Conservation (phyloP, 805 yeast species). For the Barnettozyma vustinii region DNA sequence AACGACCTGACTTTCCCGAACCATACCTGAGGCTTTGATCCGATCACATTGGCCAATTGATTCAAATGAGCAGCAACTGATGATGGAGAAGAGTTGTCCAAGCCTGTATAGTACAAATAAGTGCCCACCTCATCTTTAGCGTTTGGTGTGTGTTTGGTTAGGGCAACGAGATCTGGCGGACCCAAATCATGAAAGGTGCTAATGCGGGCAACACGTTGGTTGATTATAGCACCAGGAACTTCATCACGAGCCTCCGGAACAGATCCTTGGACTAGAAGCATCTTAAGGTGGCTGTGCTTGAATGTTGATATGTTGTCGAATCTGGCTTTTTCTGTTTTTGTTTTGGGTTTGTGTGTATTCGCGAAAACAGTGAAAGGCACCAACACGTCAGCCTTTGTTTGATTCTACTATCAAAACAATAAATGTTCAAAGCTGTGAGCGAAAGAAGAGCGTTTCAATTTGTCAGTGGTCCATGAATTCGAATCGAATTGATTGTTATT, state of each 20-base stretch:
- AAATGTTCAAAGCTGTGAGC: no score
- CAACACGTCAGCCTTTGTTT: no score
- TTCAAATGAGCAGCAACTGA: slow-evolving; percentile 73
- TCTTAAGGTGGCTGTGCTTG: slow-evolving; percentile 26
- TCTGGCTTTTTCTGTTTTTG: neutral
- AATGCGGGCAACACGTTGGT: slow-evolving; percentile 58
- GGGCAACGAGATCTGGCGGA: slow-evolving; percentile 65
- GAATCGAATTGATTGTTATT: no score
- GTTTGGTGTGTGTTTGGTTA: slow-evolving; percentile 52
- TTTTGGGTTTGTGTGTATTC: neutral
- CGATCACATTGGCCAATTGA: slow-evolving; percentile 57
- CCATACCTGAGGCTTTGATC: slow-evolving; percentile 67
- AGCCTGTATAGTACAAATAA: slow-evolving; percentile 67
- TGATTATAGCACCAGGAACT: slow-evolving; percentile 50
- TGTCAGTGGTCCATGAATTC: no score
- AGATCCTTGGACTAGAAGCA: slow-evolving; percentile 39
- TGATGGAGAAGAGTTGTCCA: slow-evolving; percentile 71
- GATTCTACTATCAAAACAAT: no score
- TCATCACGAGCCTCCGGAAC: slow-evolving; percentile 64
- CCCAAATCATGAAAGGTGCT: slow-evolving; percentile 62
- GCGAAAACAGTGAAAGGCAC: no score
- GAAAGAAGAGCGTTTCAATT: no score
- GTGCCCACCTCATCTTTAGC: slow-evolving; percentile 47
- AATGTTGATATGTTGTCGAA: neutral
- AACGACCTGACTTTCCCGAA: slow-evolving; percentile 68